A percentile compares a stretch with the other conserved stretches of the same genome.
Evolutionary conservation across 129 eudicot genomes (phyloP).

Genomic region (Lactuca saligna): DNA sequence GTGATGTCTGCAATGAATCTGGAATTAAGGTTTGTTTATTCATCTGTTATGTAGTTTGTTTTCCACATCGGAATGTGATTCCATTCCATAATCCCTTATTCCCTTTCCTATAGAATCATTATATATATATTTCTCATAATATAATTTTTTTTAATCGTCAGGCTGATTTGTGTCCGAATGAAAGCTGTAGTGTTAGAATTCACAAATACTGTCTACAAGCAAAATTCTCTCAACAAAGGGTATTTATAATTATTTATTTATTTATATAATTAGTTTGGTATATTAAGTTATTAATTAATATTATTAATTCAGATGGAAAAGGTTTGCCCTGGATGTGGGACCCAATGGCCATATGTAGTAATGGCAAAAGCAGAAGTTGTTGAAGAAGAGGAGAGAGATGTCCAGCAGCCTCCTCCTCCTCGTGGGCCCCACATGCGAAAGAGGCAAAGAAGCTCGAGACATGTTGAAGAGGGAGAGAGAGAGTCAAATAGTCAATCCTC

Average conservation of each 20-base stretch:
- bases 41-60: background rate
- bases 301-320: slow-evolving; percentile 49
- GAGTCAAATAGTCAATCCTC: slow-evolving; percentile 12
- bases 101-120: background rate
- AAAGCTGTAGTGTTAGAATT: slow-evolving; percentile 60
- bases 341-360: slow-evolving; percentile 48
- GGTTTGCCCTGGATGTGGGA: slow-evolving; percentile 76
- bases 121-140: slow-evolving; percentile 5
- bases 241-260: slow-evolving; percentile 15
- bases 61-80: no score
- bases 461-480: slow-evolving; percentile 9
- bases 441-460: slow-evolving; percentile 26
- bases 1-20: slow-evolving; percentile 93
- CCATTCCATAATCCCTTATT: background rate
- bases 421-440: slow-evolving; percentile 16
- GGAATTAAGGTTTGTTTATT: slow-evolving; percentile 67
- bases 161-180: slow-evolving; percentile 78
- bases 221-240: slow-evolving; percentile 63
- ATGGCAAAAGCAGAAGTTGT: slow-evolving; percentile 54
- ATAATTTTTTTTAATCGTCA: slow-evolving; percentile 29
- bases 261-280: background rate
- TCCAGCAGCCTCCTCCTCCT: slow-evolving; percentile 31
- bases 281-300: background rate
- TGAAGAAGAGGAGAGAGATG: slow-evolving; percentile 37
- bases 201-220: slow-evolving; percentile 61